These are phyloP conservation scores for Calonectria fujianensis DNA, from an alignment of 2,329 filamentous ascomycete species.

Conservation along the genomic window DNA sequence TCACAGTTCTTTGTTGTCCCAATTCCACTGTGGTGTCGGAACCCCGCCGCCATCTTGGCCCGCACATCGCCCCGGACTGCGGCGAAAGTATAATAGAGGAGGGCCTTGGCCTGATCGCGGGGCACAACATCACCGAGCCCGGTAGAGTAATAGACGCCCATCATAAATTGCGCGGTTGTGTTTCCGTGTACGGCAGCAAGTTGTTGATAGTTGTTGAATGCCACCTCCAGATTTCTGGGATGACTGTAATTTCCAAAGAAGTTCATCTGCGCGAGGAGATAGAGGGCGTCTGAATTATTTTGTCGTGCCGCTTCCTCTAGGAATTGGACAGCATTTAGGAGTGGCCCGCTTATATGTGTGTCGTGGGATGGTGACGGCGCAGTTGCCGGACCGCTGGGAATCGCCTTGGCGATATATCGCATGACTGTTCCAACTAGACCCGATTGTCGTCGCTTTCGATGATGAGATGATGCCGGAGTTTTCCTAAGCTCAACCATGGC, in stretches of 20 bases:
- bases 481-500: conserved; percentile 71
- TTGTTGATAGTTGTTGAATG: conserved; percentile 87
- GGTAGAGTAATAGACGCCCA: conserved; percentile 96
- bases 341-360: conserved; percentile 63
- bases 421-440: conserved; percentile 66
- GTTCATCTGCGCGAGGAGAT: conserved; percentile 93
- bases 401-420: conserved; percentile 67
- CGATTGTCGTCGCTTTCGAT: conserved; percentile 65
- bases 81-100: conserved; percentile 96
- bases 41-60: conserved; percentile 95
- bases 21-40: conserved; percentile 89
- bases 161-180: conserved; percentile 94
- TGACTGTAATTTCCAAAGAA: conserved; percentile 97
- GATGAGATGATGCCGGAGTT: conserved; percentile 67
- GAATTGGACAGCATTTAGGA: conserved; percentile 71
- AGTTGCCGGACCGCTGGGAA: conserved; percentile 70
- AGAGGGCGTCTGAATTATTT: conserved; percentile 89
- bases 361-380: conserved; percentile 65
- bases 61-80: conserved; percentile 87
- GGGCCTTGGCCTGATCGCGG: conserved; percentile 90
- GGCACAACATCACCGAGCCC: conserved; percentile 88
- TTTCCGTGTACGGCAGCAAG: conserved; percentile 88
- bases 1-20: conserved; percentile 92
- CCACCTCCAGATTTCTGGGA: conserved; percentile 85
- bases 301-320: conserved; percentile 71